Base-by-base conservation (phyloP, 192 early-diverging fungal species). In the Coemansia sp. region DNA sequence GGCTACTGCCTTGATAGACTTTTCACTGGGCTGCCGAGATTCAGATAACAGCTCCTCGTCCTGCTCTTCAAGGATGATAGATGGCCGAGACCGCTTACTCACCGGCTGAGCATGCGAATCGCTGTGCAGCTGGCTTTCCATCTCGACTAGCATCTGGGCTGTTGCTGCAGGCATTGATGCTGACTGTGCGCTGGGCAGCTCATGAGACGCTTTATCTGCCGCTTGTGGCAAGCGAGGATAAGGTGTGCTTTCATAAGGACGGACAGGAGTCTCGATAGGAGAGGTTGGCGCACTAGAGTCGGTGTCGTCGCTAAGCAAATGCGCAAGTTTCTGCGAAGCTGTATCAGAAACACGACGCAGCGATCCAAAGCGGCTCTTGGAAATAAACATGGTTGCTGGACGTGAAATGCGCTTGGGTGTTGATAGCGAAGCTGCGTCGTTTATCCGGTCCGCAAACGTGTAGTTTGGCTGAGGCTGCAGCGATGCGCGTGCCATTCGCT, bases 371-470 rank as follows among this genome's bases (percentile, higher is more conserved):
- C 40, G 56, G 19, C 59, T 49, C 20, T 49, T 51, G 10, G 64
- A 53, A 20, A 63, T 47, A 41, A 57, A 71, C 64, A 78, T 70
- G n/a, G 74, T 64, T 6, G 64, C 64, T 46, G 74, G 74, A 2
- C 74, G 68, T 28, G 47, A 18, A 13, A 50, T 14, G 18, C 60
- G 68, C 20, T 56, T 63, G 21, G 31, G 44, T 5, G 46, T 53
- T 5, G 46, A 36, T 6, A 40, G 15, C 0, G 38, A 8, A 9
- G 41, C 21, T 1, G 59, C 18, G 5, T 67, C 58, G 21, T 56
- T 49, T 41, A 18, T 43, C 12, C 47, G 50, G 11, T 58, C 61
- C 1, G 35, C 35, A 10, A 31, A 12, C 20, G 48, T 11, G 6
- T 46, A 65, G n/a, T 61, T 43, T 5, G 61, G 40, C 28, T 76